A percentile compares a stretch with the other conserved stretches of the same genome.
These are phyloP conservation scores for Scutellaria baicalensis DNA, from an alignment of 257 asterid genomes.

Conservation along the genomic window DNA sequence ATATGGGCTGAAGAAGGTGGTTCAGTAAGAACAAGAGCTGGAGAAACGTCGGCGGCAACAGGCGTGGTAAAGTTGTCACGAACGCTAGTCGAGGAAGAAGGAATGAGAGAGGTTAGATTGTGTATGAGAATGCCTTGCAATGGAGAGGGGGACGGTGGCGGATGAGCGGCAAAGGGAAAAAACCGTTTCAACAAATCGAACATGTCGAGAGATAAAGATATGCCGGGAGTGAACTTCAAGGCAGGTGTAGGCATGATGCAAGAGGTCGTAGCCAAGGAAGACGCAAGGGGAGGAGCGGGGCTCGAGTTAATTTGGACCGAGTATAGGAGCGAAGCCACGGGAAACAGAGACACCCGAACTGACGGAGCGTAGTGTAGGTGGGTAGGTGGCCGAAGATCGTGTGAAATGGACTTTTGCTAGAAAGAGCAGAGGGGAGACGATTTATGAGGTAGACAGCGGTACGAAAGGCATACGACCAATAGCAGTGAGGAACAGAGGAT, in stretches of 20 bases:
- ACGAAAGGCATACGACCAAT: too few relatives aligned
- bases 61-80: too few relatives aligned
- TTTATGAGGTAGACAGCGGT: too few relatives aligned
- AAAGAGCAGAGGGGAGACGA: neutral
- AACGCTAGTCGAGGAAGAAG: too few relatives aligned
- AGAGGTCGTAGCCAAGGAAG: neutral
- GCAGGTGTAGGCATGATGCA: neutral
- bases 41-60: too few relatives aligned
- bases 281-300: neutral
- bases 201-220: neutral
- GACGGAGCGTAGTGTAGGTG: neutral
- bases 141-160: neutral
- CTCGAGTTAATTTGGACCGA: neutral
- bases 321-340: neutral
- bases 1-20: too few relatives aligned
- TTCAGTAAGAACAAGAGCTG: too few relatives aligned
- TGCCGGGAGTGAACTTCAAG: neutral
- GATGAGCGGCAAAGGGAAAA: neutral
- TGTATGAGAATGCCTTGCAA: too few relatives aligned
- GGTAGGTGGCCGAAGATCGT: neutral
- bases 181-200: neutral
- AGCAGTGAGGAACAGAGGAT: too few relatives aligned
- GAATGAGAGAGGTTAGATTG: too few relatives aligned
- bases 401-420: neutral
- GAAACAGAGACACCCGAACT: neutral